Conservation (phyloP, 306 rosid species). For the Betula pendula region DNA sequence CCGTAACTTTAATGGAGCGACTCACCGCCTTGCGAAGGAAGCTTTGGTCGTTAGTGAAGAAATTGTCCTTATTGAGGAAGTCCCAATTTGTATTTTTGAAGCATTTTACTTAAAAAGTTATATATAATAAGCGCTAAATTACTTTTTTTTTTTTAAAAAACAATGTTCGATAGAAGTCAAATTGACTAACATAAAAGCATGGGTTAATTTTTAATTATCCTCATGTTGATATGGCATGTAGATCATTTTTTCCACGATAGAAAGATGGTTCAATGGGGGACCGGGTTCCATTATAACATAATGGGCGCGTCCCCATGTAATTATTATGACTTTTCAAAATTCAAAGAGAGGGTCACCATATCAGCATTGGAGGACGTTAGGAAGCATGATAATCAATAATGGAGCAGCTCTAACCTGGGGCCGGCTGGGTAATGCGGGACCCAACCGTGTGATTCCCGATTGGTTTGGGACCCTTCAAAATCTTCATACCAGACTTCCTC, state of each 20-base stretch:
- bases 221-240: neutral
- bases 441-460: neutral
- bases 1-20: no score
- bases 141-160: no score
- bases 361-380: neutral
- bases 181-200: no score
- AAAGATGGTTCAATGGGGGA: neutral
- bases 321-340: neutral
- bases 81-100: no score
- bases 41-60: no score
- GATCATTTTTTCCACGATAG: neutral
- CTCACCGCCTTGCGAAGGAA: no score
- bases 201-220: no score
- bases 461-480: neutral
- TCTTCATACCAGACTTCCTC: no score
- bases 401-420: neutral
- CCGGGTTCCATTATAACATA: neutral
- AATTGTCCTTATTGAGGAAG: no score
- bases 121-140: no score
- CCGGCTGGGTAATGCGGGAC: neutral
- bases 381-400: constrained; percentile 6
- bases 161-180: no score
- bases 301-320: neutral
- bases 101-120: no score
- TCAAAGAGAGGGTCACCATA: neutral